Conservation (phyloP, 2,329 filamentous ascomycete genomes). For the Camillea tinctor region DNA sequence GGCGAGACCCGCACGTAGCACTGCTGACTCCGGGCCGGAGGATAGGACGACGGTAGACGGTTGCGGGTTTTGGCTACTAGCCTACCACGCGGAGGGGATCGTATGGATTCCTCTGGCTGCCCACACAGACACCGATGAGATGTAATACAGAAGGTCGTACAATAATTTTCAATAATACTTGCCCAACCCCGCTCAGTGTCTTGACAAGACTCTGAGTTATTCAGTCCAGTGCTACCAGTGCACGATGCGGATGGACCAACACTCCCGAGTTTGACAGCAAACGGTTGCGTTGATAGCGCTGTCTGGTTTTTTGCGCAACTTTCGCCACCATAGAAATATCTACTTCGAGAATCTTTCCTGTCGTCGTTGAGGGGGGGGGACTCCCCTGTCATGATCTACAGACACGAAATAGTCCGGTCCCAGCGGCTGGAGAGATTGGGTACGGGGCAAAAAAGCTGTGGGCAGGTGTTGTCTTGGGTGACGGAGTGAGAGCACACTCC, state of each 20-base stretch:
- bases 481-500: not conserved
- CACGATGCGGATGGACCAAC: not conserved
- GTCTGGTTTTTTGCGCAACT: not conserved
- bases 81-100: not conserved
- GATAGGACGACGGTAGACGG: not conserved
- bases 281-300: not conserved
- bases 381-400: not conserved
- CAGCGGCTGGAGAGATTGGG: not conserved
- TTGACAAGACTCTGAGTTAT: not conserved
- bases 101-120: not conserved
- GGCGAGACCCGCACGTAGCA: not conserved
- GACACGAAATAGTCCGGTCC: not conserved
- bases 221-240: not conserved
- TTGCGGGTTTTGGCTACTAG: not conserved
- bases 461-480: not conserved
- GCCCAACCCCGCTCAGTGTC: not conserved
- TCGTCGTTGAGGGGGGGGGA: not conserved
- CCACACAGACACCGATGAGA: not conserved
- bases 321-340: not conserved
- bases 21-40: not conserved
- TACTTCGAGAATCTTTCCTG: not conserved
- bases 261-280: not conserved
- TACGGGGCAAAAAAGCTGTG: not conserved
- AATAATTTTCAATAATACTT: not conserved
- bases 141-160: not conserved